These are phyloP conservation scores for Acarospora socialis DNA, from an alignment of 2,329 filamentous ascomycete genomes.

Conservation along the genomic window DNA sequence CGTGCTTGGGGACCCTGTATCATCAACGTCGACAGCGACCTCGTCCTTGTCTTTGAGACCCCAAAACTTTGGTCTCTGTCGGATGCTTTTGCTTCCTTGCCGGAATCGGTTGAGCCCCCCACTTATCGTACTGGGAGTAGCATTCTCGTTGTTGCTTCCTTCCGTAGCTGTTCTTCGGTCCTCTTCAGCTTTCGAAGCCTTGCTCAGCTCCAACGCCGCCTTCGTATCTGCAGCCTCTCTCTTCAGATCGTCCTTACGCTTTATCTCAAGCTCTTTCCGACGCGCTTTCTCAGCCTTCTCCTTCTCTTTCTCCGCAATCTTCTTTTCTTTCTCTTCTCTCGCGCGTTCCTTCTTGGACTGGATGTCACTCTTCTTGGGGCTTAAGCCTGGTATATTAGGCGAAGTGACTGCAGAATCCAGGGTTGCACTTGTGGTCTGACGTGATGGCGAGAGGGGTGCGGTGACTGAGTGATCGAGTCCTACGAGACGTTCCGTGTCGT, in stretches of 20 bases:
- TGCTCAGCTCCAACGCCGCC: slow-evolving; percentile 52
- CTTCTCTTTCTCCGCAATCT: slow-evolving; percentile 36
- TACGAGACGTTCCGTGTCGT: slow-evolving; percentile 39
- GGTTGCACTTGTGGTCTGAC: slow-evolving; percentile 7
- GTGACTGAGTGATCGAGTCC: slow-evolving; percentile 54
- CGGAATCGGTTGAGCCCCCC: slow-evolving; percentile 50
- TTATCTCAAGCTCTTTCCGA: slow-evolving; percentile 39
- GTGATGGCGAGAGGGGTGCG: slow-evolving; percentile 33
- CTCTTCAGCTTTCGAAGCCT: slow-evolving; percentile 44
- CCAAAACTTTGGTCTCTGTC: slow-evolving; percentile 30
- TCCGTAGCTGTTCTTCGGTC: slow-evolving; percentile 22
- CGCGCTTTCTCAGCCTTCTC: slow-evolving; percentile 44
- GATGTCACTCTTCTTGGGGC: slow-evolving; percentile 47
- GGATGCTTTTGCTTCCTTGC: slow-evolving; percentile 63
- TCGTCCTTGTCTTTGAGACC: slow-evolving; percentile 17
- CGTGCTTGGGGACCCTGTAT: not conserved
- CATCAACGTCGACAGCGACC: slow-evolving; percentile 17
- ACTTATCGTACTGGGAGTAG: slow-evolving; percentile 16
- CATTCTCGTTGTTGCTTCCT: slow-evolving; percentile 12
- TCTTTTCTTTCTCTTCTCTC: slow-evolving; percentile 43
- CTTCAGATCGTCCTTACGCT: slow-evolving; percentile 42
- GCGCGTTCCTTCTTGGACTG: slow-evolving; percentile 55
- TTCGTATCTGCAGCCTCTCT: slow-evolving; percentile 50
- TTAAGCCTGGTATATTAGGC: slow-evolving; percentile 21
- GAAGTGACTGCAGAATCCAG: slow-evolving; percentile 21